Percentiles rank a stretch among this genome's conserved stretches.
Conservation (phyloP, 2,329 filamentous ascomycete genomes). For the Alternaria tenuissima region DNA sequence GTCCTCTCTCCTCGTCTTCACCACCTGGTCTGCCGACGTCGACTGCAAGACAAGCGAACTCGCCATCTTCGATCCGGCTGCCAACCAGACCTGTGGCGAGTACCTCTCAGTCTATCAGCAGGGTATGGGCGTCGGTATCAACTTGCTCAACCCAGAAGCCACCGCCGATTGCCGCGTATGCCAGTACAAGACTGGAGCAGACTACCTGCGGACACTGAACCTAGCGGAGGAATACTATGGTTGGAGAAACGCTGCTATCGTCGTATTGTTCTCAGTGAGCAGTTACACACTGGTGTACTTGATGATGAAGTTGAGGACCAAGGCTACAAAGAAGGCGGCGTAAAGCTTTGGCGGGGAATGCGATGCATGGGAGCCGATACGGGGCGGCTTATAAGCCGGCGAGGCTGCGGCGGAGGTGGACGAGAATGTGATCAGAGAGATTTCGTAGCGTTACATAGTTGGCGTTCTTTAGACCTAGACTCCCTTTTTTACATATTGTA, state of each 20-base stretch:
- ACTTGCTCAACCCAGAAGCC: slow-evolving; percentile 68
- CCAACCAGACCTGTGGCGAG: slow-evolving; percentile 62
- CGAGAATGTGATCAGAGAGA: no score
- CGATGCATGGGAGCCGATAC: no score
- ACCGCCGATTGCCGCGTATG: slow-evolving; percentile 67
- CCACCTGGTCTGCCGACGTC: slow-evolving; percentile 51
- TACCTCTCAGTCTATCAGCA: slow-evolving; percentile 65
- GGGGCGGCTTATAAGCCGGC: no score
- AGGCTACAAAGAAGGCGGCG: slow-evolving; percentile 26
- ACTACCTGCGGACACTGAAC: slow-evolving; percentile 68
- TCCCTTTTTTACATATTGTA: background rate
- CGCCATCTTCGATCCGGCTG: slow-evolving; percentile 57
- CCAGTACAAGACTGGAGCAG: slow-evolving; percentile 64
- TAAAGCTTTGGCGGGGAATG: background rate
- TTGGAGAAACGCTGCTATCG: slow-evolving; percentile 71
- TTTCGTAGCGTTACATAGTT: background rate
- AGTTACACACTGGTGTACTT: slow-evolving; percentile 61
- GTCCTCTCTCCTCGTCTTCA: slow-evolving; percentile 48
- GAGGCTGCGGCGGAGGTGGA: no score
- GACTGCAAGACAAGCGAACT: slow-evolving; percentile 45
- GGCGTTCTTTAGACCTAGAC: background rate
- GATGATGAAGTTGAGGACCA: slow-evolving; percentile 53
- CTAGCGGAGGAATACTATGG: slow-evolving; percentile 69
- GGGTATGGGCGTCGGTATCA: slow-evolving; percentile 54
- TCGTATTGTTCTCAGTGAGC: slow-evolving; percentile 63